Conservation (phyloP, 495 filamentous ascomycete species). For the Ascodesmis nigricans region DNA sequence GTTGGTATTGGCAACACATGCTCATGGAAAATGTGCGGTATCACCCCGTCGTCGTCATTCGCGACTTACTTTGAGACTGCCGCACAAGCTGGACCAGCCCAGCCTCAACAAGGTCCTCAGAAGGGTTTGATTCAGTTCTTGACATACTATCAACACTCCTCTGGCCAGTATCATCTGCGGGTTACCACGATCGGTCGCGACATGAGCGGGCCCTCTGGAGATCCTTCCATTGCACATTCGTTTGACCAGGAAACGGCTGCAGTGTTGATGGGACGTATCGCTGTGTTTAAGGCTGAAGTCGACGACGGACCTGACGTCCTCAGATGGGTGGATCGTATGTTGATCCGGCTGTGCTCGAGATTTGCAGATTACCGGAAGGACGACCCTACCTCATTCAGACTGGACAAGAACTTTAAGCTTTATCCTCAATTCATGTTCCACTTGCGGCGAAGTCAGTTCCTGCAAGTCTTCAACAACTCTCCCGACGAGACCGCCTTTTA, state of each 20-base stretch:
- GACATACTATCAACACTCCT: slow-evolving; percentile 96
- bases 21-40: slow-evolving; percentile 99
- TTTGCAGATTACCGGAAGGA: slow-evolving; percentile 99
- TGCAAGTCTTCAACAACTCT: slow-evolving; percentile 99
- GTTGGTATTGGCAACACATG: slow-evolving; percentile 98
- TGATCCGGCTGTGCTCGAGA: slow-evolving; percentile 85
- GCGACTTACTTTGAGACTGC: slow-evolving; percentile 97
- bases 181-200: slow-evolving; percentile 87
- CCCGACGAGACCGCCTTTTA: slow-evolving; percentile 99
- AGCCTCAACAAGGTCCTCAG: slow-evolving; percentile 66
- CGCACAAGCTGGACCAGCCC: slow-evolving; percentile 69
- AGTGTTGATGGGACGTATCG: slow-evolving; percentile 94
- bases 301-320: slow-evolving; percentile 98
- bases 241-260: slow-evolving; percentile 98
- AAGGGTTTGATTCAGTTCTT: slow-evolving; percentile 97
- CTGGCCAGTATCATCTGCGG: slow-evolving; percentile 83
- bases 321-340: slow-evolving; percentile 96
- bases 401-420: slow-evolving; percentile 98
- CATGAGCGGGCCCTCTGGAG: slow-evolving; percentile 81
- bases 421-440: slow-evolving; percentile 99
- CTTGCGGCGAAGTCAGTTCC: slow-evolving; percentile 82
- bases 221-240: slow-evolving; percentile 90
- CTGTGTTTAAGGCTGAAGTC: slow-evolving; percentile 96
- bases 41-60: slow-evolving; percentile 82
- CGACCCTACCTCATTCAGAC: slow-evolving; percentile 86